These are phyloP conservation scores for Ustilago cynodontis DNA, from an alignment of 1,284 basidiomycete genomes.

Conservation along the genomic window DNA sequence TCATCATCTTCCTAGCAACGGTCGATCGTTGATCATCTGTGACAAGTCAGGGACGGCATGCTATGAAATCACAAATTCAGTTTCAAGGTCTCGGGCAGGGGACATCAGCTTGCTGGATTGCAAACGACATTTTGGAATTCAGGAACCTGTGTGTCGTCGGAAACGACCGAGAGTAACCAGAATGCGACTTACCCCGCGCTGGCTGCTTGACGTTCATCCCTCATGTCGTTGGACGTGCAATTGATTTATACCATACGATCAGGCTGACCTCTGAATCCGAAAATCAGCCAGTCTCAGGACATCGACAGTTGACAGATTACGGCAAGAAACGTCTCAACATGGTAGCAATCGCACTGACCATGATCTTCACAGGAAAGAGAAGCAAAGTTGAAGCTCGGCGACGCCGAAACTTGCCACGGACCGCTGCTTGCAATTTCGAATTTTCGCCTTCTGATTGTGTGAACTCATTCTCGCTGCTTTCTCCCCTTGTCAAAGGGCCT, in stretches of 20 bases:
- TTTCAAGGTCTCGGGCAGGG: background rate
- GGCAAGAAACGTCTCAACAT: too few species aligned
- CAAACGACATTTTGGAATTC: background rate
- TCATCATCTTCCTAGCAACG: background rate
- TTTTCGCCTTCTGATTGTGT: background rate
- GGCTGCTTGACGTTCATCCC: background rate
- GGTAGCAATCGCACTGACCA: background rate
- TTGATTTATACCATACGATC: too few species aligned
- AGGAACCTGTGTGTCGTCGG: background rate
- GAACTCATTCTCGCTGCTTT: background rate
- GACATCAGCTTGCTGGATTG: background rate
- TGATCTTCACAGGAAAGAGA: background rate
- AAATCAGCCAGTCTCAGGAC: background rate
- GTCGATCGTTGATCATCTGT: conserved; percentile 11
- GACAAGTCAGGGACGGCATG: conserved; percentile 16
- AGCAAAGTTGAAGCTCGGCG: background rate
- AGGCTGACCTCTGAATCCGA: background rate
- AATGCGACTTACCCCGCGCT: background rate
- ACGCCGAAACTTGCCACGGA: background rate
- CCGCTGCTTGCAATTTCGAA: background rate
- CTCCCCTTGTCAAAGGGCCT: background rate
- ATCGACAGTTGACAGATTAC: background rate
- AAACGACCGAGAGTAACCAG: too few species aligned
- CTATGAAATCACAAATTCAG: background rate
- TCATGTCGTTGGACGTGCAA: too few species aligned